phyloP scores from a whole-genome alignment of 2,329 filamentous ascomycete genomes.

The Aspergillus viridinutans region DNA sequence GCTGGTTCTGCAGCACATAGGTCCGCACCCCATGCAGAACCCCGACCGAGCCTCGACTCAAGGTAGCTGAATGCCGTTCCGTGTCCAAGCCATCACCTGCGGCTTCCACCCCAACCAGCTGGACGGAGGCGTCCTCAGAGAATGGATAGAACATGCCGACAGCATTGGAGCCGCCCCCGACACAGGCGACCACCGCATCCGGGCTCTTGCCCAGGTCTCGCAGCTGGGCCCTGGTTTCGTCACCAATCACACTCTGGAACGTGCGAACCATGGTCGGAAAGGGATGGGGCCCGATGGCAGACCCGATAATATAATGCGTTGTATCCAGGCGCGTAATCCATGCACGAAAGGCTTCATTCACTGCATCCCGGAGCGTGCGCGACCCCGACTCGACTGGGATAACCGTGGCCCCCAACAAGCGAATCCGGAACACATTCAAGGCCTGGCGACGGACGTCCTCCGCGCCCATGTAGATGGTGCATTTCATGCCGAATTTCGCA shows the following conservation, averaged over 20 bases:
- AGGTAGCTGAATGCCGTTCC: constrained; percentile 73
- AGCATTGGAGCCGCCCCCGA: constrained; percentile 89
- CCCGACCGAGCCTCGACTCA: constrained; percentile 77
- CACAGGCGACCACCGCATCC: constrained; percentile 92
- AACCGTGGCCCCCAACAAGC: constrained; percentile 83
- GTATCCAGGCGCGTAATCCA: constrained; percentile 87
- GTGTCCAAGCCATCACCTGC: constrained; percentile 86
- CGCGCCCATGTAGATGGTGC: constrained; percentile 94
- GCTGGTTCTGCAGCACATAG: constrained; percentile 82
- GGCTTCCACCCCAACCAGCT: constrained; percentile 86
- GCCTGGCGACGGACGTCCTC: constrained; percentile 92
- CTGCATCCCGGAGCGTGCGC: constrained; percentile 72
- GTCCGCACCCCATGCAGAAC: constrained; percentile 94
- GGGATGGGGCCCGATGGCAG: constrained; percentile 90
- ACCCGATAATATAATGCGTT: constrained; percentile 95
- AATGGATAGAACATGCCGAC: constrained; percentile 98
- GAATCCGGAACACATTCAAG: constrained; percentile 94
- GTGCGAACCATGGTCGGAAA: constrained; percentile 97
- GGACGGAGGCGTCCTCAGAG: constrained; percentile 71
- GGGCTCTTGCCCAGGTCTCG: constrained; percentile 77
- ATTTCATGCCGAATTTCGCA: constrained; percentile 95
- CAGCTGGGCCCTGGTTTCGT: constrained; percentile 88
- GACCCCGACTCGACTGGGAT: constrained; percentile 83
- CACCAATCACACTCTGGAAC: constrained; percentile 92
- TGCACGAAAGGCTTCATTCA: constrained; percentile 86